Percentiles rank a stretch among this genome's conserved stretches.
phyloP scores from a whole-genome alignment of 257 asterid species.

The Catharanthus roseus region DNA sequence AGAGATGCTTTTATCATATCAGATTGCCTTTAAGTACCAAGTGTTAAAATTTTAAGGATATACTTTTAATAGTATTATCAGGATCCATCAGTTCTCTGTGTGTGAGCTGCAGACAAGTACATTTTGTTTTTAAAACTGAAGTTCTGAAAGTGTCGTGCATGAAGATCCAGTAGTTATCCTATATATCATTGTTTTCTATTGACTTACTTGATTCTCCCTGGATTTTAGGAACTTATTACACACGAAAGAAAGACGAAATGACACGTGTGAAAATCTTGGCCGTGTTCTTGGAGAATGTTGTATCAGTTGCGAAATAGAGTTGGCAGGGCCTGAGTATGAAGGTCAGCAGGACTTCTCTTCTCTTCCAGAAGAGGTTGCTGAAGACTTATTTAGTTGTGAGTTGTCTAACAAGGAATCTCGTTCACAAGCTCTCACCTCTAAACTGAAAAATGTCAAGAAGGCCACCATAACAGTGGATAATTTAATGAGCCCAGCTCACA shows the following conservation, averaged over 20 bases:
- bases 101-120: neutral
- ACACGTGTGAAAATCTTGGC: conserved; percentile 34
- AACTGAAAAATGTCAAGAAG: conserved; percentile 22
- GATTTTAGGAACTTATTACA: conserved; percentile 41
- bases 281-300: conserved; percentile 36
- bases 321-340: conserved; percentile 37
- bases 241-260: conserved; percentile 32
- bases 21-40: neutral
- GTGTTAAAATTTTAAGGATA: neutral
- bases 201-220: neutral
- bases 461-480: conserved; percentile 37
- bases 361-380: conserved; percentile 31
- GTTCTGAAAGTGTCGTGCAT: conserved; percentile 1
- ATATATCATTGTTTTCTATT: neutral
- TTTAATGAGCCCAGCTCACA: conserved; percentile 41
- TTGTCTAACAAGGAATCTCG: conserved; percentile 24
- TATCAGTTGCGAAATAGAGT: conserved; percentile 40
- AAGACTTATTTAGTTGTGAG: conserved; percentile 36
- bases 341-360: conserved; percentile 35
- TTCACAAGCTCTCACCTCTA: conserved; percentile 22
- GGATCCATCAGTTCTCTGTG: neutral
- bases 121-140: neutral
- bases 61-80: neutral
- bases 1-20: neutral
- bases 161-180: neutral